These are phyloP conservation scores for Phialophora chinensis DNA, from an alignment of 2,329 filamentous ascomycete genomes.

Conservation along the genomic window DNA sequence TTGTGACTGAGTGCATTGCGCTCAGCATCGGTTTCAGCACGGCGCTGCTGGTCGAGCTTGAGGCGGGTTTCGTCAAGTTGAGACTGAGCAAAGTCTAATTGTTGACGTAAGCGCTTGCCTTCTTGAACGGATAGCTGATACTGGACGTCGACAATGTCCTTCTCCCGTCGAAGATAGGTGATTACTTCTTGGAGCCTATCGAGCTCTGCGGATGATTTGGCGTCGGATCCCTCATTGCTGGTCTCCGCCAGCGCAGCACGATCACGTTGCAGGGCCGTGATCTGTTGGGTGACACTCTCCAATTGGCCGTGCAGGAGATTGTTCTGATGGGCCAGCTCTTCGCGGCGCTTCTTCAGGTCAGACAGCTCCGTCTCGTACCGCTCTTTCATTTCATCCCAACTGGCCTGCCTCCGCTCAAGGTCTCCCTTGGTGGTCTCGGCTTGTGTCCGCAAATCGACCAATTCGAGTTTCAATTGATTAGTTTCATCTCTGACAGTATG, in stretches of 20 bases:
- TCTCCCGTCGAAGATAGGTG: constrained; percentile 88
- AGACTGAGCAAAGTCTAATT: constrained; percentile 82
- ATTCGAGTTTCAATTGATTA: constrained; percentile 80
- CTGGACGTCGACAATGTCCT: constrained; percentile 97
- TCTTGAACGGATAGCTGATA: constrained; percentile 89
- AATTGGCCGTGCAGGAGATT: constrained; percentile 87
- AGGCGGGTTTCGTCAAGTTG: constrained; percentile 88
- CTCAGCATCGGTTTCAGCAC: constrained; percentile 73
- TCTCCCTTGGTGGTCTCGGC: constrained; percentile 83
- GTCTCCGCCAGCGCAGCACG: constrained; percentile 64
- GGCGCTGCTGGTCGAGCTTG: constrained; percentile 88
- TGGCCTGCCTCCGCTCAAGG: constrained; percentile 79
- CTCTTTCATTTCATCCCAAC: constrained; percentile 82
- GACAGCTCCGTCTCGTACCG: constrained; percentile 82
- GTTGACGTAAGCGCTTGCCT: constrained; percentile 83
- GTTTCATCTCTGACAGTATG: constrained; percentile 79
- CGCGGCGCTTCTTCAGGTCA: constrained; percentile 77
- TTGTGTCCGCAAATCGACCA: constrained; percentile 76
- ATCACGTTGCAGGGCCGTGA: constrained; percentile 77
- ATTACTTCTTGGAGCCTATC: constrained; percentile 89
- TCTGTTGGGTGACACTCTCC: constrained; percentile 80
- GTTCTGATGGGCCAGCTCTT: constrained; percentile 88
- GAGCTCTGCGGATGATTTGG: constrained; percentile 62
- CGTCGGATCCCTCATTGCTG: constrained; percentile 52
- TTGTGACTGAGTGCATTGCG: constrained; percentile 79